Evolutionary conservation across 768 basidiomycete genomes (phyloP), one percentile per base, ranked within the genome.

Genomic region (Trametes villosa): DNA sequence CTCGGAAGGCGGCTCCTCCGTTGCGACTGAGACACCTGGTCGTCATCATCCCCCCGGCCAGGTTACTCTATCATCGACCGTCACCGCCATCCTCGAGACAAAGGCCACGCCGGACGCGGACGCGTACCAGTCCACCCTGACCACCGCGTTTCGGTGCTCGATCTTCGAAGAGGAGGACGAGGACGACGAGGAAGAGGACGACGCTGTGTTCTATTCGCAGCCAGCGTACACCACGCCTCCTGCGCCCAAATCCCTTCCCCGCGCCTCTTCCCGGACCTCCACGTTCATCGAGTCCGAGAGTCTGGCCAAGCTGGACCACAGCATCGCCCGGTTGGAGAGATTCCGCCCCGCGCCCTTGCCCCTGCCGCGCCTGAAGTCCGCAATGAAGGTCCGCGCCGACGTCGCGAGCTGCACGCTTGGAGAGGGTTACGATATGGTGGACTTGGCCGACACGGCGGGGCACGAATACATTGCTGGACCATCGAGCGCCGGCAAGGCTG

Each of bases 321-420:
- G 36, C 18, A 38, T 57, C 26, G 47, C 34, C 26, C 24, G 45
- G n/a, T 15, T 55, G 45, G 18, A 46, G 24, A 5, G 11, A 7
- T 30, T 55, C 20, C 15, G 15, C n/a, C n/a, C 41, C 4, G 13
- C 22, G 26, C 45, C 24, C 8, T 2, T 15, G 20, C 4, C 27
- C 26, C 22, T 46, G 2, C 45, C 22, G 20, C 20, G 22, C 4
- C 2, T 29, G 11, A 57, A 57, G 36, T 57, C 55, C 2, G 45
- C 55, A 4, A 57, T 57, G 46, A 57, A 57, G 55, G 13, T 27
- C 3, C 55, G 47, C 9, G 46, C 36, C 15, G 36, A 48, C 9
- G 9, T 57, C n/a, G 55, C 33, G 27, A 57, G 55, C 36, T 57
- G 55, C 46, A 24, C 55, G 2, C 15, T 57, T 9, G 47, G 45